Base-by-base conservation (phyloP, 202 grass and related monocot genomes). In the Eragrostis tef region DNA sequence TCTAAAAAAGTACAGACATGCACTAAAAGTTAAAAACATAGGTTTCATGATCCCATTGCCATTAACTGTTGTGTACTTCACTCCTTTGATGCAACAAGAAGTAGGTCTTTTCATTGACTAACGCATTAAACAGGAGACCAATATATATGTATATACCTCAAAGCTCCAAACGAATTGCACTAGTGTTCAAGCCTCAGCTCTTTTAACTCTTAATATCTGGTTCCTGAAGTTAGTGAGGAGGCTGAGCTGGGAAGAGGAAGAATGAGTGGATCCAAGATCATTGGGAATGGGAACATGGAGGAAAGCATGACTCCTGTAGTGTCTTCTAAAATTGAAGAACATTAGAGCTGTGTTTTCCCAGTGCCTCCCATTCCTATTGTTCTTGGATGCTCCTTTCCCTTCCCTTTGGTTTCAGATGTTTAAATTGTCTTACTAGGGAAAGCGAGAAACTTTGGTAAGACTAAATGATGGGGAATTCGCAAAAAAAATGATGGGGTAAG, bases 321-420 rank as follows among this genome's bases (percentile, higher is more conserved):
- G 10, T 25, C 21, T 60, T 53, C 27, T 59, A 58, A 66, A 11
- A 58, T 25, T 12, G 41, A 61, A 12, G 47, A 31, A 19, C 21
- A 60, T 60, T 26, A 60, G 57, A 64, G 19, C 16, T 34, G 19
- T 60, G 54, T 61, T 67, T 79, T 66, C 67, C 60, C 69, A 65
- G 42, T 79, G 86, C 80, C 86, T 83, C 68, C 60, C 81, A 84
- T 84, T 70, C 80, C 74, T 82, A 82, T 52, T 71, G 73, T 83
- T 78, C 79, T 83, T 69, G 20, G 58, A 42, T 81, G 49, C 60
- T 83, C 79, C 62, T 86, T 76, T 7, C 85, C 61, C 53, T 86
- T 81, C 85, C 64, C 45, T 19, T 1, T 46, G 48, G 31, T 59
- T 64, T 78, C 22, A 47, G 34, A 65, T 24, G 9, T 58, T 58